These are phyloP conservation scores for Podila horticola DNA, from an alignment of 192 early-diverging fungal genomes.

Conservation along the genomic window DNA sequence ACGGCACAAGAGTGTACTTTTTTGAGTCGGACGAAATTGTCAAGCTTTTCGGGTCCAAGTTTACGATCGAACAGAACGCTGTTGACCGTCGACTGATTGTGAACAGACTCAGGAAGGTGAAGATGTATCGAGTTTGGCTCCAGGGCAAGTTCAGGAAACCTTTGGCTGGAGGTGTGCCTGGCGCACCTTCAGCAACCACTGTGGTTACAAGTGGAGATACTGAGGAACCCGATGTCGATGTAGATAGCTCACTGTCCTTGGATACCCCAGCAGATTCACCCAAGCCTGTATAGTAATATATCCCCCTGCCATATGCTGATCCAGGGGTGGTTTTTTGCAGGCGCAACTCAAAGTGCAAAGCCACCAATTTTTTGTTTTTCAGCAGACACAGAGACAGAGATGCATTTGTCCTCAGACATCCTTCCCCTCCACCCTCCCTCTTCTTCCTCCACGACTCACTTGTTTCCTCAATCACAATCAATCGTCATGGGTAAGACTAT, in stretches of 20 bases:
- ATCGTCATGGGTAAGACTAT: background rate
- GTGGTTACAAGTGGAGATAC: slow-evolving; percentile 7
- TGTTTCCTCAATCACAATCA: no score
- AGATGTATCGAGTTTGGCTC: slow-evolving; percentile 98
- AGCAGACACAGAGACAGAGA: slow-evolving; percentile 10
- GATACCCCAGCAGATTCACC: slow-evolving; percentile 19
- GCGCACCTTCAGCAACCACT: slow-evolving; percentile 25
- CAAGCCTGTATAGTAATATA: no score
- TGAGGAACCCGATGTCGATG: slow-evolving; percentile 9
- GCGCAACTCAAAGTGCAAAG: slow-evolving; percentile 13
- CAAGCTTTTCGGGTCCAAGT: slow-evolving; percentile 63
- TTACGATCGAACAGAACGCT: slow-evolving; percentile 88
- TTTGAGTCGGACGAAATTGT: slow-evolving; percentile 78
- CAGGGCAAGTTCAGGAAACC: slow-evolving; percentile 95
- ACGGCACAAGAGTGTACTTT: slow-evolving; percentile 96
- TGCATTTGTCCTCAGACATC: background rate
- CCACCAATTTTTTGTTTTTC: slow-evolving; percentile 18
- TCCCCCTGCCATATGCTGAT: no score
- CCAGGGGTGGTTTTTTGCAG: background rate
- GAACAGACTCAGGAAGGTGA: slow-evolving; percentile 89
- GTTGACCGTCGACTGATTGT: slow-evolving; percentile 94
- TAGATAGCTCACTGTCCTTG: slow-evolving; percentile 8
- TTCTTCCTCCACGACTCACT: no score
- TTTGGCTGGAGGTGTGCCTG: slow-evolving; percentile 6
- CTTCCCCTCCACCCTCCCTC: background rate